Base-by-base conservation (phyloP, 208 protist genomes). In the Endotrypanum monterogeii region DNA sequence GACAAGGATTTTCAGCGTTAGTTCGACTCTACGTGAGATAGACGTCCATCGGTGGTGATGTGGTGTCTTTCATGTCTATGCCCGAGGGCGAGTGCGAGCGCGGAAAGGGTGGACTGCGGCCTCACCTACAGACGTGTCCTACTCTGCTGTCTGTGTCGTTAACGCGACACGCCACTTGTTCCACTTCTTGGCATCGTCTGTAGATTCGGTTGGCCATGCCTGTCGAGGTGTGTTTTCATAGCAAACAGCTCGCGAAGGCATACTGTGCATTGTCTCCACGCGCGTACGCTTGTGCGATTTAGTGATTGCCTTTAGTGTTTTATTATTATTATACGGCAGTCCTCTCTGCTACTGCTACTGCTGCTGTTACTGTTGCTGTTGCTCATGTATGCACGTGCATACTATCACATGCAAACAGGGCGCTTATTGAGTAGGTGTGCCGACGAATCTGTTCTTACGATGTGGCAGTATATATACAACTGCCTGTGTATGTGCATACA, bases 1-100 rank as follows among this genome's bases (percentile, higher is more conserved):
- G 76, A 85, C 44, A 67, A 72, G 20, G 86, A 91, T 65, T 94
- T 94, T 78, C 71, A 73, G 25, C 65, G 76, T 18, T 84, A 54
- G 25, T 28, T 32, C 20, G 35, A 44, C 32, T 25, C 35, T 63
- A 20, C 35, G 18, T 63, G 58, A 35, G 20, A 37, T 63, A 35
- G 23, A 41, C 5, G 35, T 35, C 32, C 18, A 28, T 41, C 32
- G 14, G 58, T 63, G 58, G 11, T 14, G n/a, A n/a, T 61, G 56
- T 12, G 9, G 18, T 8, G 58, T 23, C 35, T 46, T 63, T 28
- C 12, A 46, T 48, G 18, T 23, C 35, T 63, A n/a, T 16, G 12
- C 44, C 32, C 30, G 58, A 18, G 35, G 0, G 35, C 20, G 4
- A 35, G 18, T 8, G 6, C 8, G 56, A n/a, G 11, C 16, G 14